These are phyloP conservation scores for Athelia psychrophila DNA, from an alignment of 1,284 basidiomycete genomes.

Conservation along the genomic window DNA sequence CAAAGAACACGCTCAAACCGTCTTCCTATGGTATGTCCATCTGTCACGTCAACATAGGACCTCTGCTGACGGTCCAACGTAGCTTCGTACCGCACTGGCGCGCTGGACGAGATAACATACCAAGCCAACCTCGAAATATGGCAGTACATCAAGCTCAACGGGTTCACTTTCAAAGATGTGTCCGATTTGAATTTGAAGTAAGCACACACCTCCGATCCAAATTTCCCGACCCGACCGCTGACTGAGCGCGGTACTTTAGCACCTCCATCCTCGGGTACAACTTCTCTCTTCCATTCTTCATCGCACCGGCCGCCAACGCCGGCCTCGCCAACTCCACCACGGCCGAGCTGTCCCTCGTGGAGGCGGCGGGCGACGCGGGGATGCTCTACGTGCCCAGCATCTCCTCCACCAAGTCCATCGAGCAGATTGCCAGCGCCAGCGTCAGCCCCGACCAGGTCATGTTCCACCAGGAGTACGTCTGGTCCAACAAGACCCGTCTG, in stretches of 20 bases:
- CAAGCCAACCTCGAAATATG: constrained; percentile 24
- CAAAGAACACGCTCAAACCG: constrained; percentile 19
- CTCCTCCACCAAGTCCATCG: constrained; percentile 23
- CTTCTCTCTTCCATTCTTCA: constrained; percentile 25
- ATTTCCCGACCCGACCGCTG: background rate
- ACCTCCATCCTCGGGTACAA: constrained; percentile 25
- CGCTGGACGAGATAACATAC: constrained; percentile 20
- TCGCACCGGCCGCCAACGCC: constrained; percentile 23
- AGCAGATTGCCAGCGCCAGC: constrained; percentile 20
- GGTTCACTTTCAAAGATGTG: constrained; percentile 22
- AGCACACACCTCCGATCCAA: constrained; percentile 1
- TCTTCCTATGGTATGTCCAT: constrained; percentile 16
- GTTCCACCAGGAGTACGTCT: constrained; percentile 28
- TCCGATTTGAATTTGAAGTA: constrained; percentile 19
- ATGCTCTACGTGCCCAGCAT: constrained; percentile 25
- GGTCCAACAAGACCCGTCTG: constrained; percentile 18
- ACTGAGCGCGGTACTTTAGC: constrained; percentile 8
- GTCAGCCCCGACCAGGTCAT: constrained; percentile 17
- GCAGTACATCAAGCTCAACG: constrained; percentile 19
- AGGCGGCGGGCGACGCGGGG: constrained; percentile 20
- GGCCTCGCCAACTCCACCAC: constrained; percentile 18
- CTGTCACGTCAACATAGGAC: background rate
- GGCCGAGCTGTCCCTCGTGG: constrained; percentile 20
- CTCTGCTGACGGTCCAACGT: background rate
- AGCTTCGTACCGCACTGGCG: constrained; percentile 14